A percentile compares a stretch with the other conserved stretches of the same genome.
phyloP scores from a whole-genome alignment of 805 yeast species.

The Yarrowia phangngaensis region DNA sequence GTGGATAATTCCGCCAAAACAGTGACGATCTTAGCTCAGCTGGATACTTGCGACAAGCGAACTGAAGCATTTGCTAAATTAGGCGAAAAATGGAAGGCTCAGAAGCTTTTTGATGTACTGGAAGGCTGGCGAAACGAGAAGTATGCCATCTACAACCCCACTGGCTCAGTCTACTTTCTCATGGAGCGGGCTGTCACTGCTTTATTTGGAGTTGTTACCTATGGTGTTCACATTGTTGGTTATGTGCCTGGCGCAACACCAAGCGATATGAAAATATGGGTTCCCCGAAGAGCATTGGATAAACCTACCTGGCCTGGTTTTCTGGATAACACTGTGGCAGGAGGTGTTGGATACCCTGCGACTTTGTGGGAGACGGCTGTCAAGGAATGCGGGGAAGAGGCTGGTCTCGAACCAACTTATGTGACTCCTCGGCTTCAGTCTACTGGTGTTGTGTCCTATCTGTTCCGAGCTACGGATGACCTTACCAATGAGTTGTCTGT shows the following conservation, averaged over 20 bases:
- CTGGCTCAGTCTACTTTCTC: conserved; percentile 54
- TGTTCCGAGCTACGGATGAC: conserved; percentile 33
- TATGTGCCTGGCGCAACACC: conserved; percentile 53
- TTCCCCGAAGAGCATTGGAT: conserved; percentile 71
- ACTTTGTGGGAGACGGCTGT: conserved; percentile 70
- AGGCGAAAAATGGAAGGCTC: conserved; percentile 32
- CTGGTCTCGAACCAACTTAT: conserved; percentile 59
- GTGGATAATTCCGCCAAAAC: conserved; percentile 34
- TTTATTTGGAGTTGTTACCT: conserved; percentile 78
- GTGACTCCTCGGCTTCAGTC: conserved; percentile 47
- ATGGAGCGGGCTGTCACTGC: conserved; percentile 81
- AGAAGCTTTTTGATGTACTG: conserved; percentile 33
- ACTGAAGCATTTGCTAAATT: conserved; percentile 38
- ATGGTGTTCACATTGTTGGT: conserved; percentile 87
- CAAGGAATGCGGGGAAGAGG: conserved; percentile 90
- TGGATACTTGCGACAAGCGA: conserved; percentile 45
- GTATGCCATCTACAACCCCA: conserved; percentile 64
- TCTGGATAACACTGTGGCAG: conserved; percentile 93
- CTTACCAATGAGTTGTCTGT: conserved; percentile 49
- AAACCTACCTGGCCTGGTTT: conserved; percentile 88
- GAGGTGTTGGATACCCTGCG: conserved; percentile 83
- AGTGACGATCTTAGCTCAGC: conserved; percentile 37
- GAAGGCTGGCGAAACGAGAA: conserved; percentile 78
- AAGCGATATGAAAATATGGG: conserved; percentile 50
- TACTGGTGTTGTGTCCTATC: conserved; percentile 68